Conservation (phyloP, 2,329 filamentous ascomycete genomes). For the Aspergillus eucalypticola region DNA sequence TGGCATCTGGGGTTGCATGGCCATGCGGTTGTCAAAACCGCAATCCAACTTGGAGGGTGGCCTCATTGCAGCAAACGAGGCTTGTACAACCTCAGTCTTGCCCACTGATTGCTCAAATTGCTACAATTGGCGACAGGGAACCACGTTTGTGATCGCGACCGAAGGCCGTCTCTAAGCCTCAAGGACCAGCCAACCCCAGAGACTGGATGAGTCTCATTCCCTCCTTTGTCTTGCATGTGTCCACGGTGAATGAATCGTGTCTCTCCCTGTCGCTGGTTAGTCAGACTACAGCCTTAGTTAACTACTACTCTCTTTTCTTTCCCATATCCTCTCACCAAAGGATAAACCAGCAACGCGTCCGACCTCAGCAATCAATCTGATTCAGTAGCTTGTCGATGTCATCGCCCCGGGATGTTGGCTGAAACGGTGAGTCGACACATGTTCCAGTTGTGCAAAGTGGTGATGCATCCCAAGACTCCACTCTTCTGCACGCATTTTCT, state of each 20-base stretch:
- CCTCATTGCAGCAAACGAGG: not conserved
- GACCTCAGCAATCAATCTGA: not conserved
- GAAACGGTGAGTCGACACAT: not conserved
- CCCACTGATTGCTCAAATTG: not conserved
- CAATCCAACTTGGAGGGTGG: not conserved
- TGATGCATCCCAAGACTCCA: not conserved
- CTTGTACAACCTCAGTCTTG: not conserved
- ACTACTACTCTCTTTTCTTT: not conserved
- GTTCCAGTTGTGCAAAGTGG: not conserved
- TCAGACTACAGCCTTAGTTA: not conserved
- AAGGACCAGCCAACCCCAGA: not conserved
- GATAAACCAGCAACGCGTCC: not conserved
- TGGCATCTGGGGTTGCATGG: not conserved
- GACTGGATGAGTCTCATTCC: conserved; percentile 13
- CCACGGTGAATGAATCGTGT: not conserved
- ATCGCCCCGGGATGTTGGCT: not conserved
- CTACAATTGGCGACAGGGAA: not conserved
- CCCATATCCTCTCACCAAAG: not conserved
- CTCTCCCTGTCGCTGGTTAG: not conserved
- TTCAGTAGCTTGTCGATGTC: not conserved
- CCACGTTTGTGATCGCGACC: conserved; percentile 2
- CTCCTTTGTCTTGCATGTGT: conserved; percentile 8
- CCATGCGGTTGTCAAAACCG: not conserved
- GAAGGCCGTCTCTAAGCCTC: conserved; percentile 4
- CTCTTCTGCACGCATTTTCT: no score